Conservation (phyloP, 805 yeast genomes). For the Babjeviella inositovora region DNA sequence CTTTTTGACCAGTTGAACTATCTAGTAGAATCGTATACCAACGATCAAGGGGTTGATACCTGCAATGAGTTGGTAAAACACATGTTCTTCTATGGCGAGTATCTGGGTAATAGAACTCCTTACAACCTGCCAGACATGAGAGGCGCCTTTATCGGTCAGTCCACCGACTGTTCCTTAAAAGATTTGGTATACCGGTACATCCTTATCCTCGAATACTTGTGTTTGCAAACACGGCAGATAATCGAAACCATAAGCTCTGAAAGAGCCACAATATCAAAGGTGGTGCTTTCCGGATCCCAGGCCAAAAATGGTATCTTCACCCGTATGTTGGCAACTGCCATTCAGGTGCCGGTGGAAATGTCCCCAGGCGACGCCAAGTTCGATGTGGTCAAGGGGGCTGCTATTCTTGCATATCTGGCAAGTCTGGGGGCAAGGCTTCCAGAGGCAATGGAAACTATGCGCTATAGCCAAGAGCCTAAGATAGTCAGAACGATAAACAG, state of each 20-base stretch:
- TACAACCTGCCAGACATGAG: conserved; percentile 29
- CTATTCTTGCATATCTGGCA: conserved; percentile 6
- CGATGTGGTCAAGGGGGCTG: conserved; percentile 12
- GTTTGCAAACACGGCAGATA: conserved; percentile 29
- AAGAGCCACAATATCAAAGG: conserved; percentile 8
- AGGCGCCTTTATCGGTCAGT: conserved; percentile 32
- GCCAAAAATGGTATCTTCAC: conserved; percentile 26
- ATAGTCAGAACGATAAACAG: conserved; percentile 9
- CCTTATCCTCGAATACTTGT: conserved; percentile 29
- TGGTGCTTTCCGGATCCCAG: conserved; percentile 38
- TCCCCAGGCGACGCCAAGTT: conserved; percentile 4
- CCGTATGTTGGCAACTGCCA: conserved; percentile 10
- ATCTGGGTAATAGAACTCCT: conserved; percentile 44
- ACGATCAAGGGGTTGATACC: conserved; percentile 1
- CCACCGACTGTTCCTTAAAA: conserved; percentile 12
- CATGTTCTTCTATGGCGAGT: conserved; percentile 35
- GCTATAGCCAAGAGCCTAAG: conserved; percentile 3
- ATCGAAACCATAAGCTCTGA: conserved; percentile 10
- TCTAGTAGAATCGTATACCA: neutral
- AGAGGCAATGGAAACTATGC: conserved; percentile 4
- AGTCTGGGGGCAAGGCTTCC: conserved; percentile 2
- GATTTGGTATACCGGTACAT: conserved; percentile 25
- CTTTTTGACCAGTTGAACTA: conserved; percentile 2
- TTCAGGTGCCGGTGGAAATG: conserved; percentile 2
- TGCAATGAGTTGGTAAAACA: conserved; percentile 12